A percentile compares a stretch with the other conserved stretches of the same genome.
These are phyloP conservation scores for Chlamydomonas sp. DNA, from an alignment of 139 green algal species.

Conservation along the genomic window DNA sequence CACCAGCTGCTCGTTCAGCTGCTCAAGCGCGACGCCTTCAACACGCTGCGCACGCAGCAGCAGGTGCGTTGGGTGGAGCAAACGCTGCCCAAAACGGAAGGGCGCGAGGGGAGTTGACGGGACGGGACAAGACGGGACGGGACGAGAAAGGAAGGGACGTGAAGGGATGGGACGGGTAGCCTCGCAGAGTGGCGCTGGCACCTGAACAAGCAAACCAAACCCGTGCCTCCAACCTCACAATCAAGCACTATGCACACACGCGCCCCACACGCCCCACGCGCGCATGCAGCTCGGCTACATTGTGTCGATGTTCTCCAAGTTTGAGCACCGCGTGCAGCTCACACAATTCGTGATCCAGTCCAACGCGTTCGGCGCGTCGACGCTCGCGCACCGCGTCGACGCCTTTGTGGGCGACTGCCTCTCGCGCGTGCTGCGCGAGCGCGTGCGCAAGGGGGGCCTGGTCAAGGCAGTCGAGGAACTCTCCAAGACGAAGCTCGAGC, in stretches of 20 bases:
- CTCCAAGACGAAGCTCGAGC: constrained; percentile 70
- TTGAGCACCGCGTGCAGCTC: constrained; percentile 15
- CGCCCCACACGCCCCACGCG: no score
- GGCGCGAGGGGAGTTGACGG: no score
- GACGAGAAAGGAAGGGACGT: no score
- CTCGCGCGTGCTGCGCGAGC: constrained; percentile 11
- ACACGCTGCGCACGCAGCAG: constrained; percentile 77
- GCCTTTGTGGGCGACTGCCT: constrained; percentile 55
- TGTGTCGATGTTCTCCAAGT: constrained; percentile 24
- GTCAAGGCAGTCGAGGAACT: constrained; percentile 57
- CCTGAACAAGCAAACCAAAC: no score
- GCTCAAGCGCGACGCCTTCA: constrained; percentile 71
- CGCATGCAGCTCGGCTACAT: constrained; percentile 38
- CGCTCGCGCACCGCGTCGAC: constrained; percentile 54
- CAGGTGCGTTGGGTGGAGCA: constrained; percentile 20
- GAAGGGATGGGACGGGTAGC: no score
- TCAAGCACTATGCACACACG: no score
- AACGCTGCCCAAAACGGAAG: no score
- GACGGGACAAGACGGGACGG: no score
- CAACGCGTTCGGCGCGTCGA: constrained; percentile 31
- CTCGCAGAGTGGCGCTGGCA: no score
- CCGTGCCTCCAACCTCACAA: no score
- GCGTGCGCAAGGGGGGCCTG: constrained; percentile 5
- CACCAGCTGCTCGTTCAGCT: constrained; percentile 69
- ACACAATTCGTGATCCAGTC: constrained; percentile 13